These are phyloP conservation scores for Verticillium longisporum DNA, from an alignment of 2,329 filamentous ascomycete species.

Conservation along the genomic window DNA sequence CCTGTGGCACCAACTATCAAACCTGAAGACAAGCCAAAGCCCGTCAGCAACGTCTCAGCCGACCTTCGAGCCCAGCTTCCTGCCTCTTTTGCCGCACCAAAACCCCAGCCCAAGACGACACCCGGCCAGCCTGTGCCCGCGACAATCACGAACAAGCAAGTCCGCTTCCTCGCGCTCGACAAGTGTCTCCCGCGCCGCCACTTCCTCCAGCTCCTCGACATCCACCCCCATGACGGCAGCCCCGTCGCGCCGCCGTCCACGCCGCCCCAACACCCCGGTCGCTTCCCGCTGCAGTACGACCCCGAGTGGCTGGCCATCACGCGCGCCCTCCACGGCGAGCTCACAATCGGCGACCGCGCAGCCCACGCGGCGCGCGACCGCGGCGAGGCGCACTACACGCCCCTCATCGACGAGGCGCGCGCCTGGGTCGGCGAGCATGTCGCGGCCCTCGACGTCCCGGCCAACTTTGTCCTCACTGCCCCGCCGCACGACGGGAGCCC, in stretches of 20 bases:
- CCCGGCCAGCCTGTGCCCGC: constrained; percentile 60
- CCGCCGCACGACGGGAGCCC: constrained; percentile 54
- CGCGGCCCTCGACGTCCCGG: constrained; percentile 61
- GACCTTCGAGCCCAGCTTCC: constrained; percentile 69
- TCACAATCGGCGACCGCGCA: constrained; percentile 55
- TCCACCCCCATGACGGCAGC: constrained; percentile 33
- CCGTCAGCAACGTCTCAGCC: constrained; percentile 41
- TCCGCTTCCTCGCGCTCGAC: constrained; percentile 82
- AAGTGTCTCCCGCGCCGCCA: constrained; percentile 77
- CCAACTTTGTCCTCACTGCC: constrained; percentile 73
- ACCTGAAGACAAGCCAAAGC: constrained; percentile 1
- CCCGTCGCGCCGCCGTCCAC: not conserved
- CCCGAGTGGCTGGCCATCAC: constrained; percentile 94
- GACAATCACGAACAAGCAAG: constrained; percentile 69
- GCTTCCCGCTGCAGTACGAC: constrained; percentile 70
- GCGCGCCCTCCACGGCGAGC: constrained; percentile 64
- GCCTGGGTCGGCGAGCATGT: constrained; percentile 79
- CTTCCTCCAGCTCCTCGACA: constrained; percentile 73
- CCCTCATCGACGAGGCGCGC: constrained; percentile 62
- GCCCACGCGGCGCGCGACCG: constrained; percentile 50
- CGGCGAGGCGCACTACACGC: constrained; percentile 61
- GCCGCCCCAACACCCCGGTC: constrained; percentile 24
- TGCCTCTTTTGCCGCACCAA: constrained; percentile 57
- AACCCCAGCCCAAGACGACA: constrained; percentile 25
- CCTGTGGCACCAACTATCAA: constrained; percentile 14